phyloP scores from a whole-genome alignment of 2,329 filamentous ascomycete genomes.

The Ustulina deusta region DNA sequence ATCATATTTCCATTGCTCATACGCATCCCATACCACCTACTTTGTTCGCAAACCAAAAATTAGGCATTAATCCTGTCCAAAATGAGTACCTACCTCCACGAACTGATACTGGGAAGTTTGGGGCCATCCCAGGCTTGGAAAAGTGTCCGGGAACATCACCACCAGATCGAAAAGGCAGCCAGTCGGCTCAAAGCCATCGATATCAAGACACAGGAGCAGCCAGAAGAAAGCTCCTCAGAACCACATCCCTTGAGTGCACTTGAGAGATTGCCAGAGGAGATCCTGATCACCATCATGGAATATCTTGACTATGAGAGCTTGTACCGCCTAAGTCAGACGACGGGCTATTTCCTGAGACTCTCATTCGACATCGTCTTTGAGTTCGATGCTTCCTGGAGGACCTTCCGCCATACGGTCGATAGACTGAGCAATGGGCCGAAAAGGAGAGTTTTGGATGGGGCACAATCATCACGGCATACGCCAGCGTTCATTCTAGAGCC shows the following conservation, averaged over 20 bases:
- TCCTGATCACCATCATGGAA: slow-evolving; percentile 39
- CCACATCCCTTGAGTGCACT: slow-evolving; percentile 22
- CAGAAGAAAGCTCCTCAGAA: neutral
- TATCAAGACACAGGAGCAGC: neutral
- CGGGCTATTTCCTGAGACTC: slow-evolving; percentile 33
- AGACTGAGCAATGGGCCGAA: slow-evolving; percentile 15
- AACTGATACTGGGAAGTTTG: slow-evolving; percentile 4
- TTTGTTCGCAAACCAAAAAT: neutral
- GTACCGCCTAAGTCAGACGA: slow-evolving; percentile 37
- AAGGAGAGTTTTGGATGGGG: neutral
- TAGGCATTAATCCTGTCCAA: neutral
- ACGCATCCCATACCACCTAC: neutral
- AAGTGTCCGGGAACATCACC: slow-evolving; percentile 14
- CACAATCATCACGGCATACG: neutral
- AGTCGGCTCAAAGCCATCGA: slow-evolving; percentile 1
- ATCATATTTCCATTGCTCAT: neutral
- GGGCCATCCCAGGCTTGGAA: slow-evolving; percentile 18
- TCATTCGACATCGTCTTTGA: slow-evolving; percentile 38
- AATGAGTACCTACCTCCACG: neutral
- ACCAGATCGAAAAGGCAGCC: slow-evolving; percentile 26
- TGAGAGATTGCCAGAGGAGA: slow-evolving; percentile 38
- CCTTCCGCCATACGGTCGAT: slow-evolving; percentile 31
- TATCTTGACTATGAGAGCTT: slow-evolving; percentile 37
- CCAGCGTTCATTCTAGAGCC: neutral
- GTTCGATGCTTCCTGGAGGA: slow-evolving; percentile 30